Evolutionary conservation across 31 red algal species (phyloP), one percentile per base, ranked within the genome.

Genomic region (Endocladia muricata): DNA sequence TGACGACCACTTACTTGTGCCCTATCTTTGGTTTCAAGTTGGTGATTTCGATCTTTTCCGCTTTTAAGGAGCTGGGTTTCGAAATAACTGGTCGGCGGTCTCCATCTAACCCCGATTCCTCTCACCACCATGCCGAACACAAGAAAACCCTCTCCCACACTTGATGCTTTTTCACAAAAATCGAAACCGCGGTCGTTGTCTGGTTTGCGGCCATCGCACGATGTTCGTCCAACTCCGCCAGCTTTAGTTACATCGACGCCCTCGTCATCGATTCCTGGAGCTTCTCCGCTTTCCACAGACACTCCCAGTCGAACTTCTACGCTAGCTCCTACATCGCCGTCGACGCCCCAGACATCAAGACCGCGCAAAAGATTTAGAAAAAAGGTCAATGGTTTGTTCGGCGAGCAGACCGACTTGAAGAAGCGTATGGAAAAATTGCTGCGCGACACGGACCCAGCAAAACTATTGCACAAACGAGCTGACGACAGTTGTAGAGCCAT

Each of bases 321-420:
- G 44, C 44, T 13, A 49, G 44, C 19, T 19, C 19, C 44, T 49
- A 8, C 11, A 13, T 19, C 61, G 3, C 32, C 61, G 34, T 33
- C 61, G 23, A 31, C 19, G 3, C 21, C 9, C 61, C 25, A 3
- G 7, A n/a, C 9, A 37, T 4, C 0, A 31, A 74, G 68, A 36
- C 81, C 81, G 8, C 49, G 81, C 41, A 85, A 85, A 47, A 55
- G 81, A n/a, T 85, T 85, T 39, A 51, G 81, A 2, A 85, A 85
- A 61, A 85, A 85, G 33, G 81, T 85, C 6, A 74, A 57, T 6
- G 58, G 69, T 32, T 66, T 85, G 2, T 85, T 85, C 61, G 81
- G 69, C 1, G 56, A 85, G 35, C 70, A 85, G 0, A 85, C 81
- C 5, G 81, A 85, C 22, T 48, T 85, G 7, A 85, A 85, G 34